A percentile compares a stretch with the other conserved stretches of the same genome.
phyloP scores from a whole-genome alignment of 345 rosid genomes.

The Orychophragmus violaceus region DNA sequence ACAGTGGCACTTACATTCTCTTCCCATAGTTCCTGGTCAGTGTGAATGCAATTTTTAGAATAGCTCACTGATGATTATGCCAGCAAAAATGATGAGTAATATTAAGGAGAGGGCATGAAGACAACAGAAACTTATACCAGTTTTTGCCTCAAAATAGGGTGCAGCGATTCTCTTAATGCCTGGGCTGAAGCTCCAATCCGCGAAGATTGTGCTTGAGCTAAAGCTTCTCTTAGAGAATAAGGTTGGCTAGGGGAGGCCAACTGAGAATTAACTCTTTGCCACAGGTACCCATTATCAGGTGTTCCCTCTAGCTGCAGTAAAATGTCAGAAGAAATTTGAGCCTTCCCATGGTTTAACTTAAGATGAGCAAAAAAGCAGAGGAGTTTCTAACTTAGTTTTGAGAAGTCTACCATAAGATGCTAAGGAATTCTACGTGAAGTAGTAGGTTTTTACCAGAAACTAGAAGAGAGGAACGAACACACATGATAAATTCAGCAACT shows the following conservation, averaged over 20 bases:
- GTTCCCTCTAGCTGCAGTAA: slow-evolving; percentile 81
- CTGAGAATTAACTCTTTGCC: slow-evolving; percentile 99
- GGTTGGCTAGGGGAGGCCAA: slow-evolving; percentile 98
- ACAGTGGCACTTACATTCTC: slow-evolving; percentile 97
- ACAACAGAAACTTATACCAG: slow-evolving; percentile 44
- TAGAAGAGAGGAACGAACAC: slow-evolving; percentile 16
- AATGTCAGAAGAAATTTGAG: slow-evolving; percentile 19
- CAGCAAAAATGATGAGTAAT: slow-evolving; percentile 1
- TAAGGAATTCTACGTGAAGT: background rate
- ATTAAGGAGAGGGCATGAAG: slow-evolving; percentile 2
- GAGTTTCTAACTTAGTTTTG: slow-evolving; percentile 8
- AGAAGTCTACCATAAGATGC: background rate
- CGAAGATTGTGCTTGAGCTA: slow-evolving; percentile 97
- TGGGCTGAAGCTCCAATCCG: slow-evolving; percentile 99
- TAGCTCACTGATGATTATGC: slow-evolving; percentile 7
- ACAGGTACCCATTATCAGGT: slow-evolving; percentile 82
- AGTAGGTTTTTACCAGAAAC: background rate
- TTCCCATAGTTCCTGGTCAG: slow-evolving; percentile 96
- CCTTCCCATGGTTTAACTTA: background rate
- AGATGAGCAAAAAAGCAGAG: slow-evolving; percentile 1
- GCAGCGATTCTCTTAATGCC: slow-evolving; percentile 93
- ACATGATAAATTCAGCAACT: slow-evolving; percentile 22
- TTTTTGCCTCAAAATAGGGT: slow-evolving; percentile 91
- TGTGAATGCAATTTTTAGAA: slow-evolving; percentile 13
- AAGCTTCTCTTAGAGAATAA: slow-evolving; percentile 95